Evolutionary conservation across 345 rosid species (phyloP), one percentile per base, ranked within the genome.

Genomic region (Raphanus raphanistrum): DNA sequence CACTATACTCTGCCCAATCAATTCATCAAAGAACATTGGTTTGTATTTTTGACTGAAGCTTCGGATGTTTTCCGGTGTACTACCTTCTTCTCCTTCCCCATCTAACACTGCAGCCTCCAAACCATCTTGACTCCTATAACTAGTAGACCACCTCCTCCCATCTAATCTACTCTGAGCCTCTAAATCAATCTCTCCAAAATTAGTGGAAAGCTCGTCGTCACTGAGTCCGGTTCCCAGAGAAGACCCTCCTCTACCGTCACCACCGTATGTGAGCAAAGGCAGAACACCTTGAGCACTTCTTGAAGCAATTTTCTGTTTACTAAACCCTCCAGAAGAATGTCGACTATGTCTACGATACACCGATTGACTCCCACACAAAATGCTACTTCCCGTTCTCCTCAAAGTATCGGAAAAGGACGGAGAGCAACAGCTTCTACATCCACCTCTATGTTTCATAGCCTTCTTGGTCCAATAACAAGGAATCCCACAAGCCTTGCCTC

Each of bases 141-240:
- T 95, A 48, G 96, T 73, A 45, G 90, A 95, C 99, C 99, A 95
- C 73, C 99, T 88, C 85, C 88, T 82, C 72, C 98, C 99, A 70
- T 95, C 99, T 86, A 95, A 87, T 85, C 99, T 87, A 84, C 99
- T 92, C 83, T 89, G 79, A n/a, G 94, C 99, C 84, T 95, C 99
- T 84, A 95, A 84, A 84, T 92, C 97, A 16, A 92, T 87, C 88
- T 95, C 99, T 66, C 92, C 98, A 16, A 66, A 88, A 76, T 91
- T 95, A n/a, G 97, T 91, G 27, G 95, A 92, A 21, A 95, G 94
- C 82, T 89, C 99, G 66, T 91, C 99, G 64, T 92, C 98, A 73
- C 94, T 91, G 61, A 63, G 79, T 13, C 88, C 92, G 8, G 88
- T 89, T 76, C 94, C 94, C 35, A 83, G 75, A 29, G 97, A 92